phyloP scores from a whole-genome alignment of 2,329 filamentous ascomycete species.

The Fusarium hainanense region DNA sequence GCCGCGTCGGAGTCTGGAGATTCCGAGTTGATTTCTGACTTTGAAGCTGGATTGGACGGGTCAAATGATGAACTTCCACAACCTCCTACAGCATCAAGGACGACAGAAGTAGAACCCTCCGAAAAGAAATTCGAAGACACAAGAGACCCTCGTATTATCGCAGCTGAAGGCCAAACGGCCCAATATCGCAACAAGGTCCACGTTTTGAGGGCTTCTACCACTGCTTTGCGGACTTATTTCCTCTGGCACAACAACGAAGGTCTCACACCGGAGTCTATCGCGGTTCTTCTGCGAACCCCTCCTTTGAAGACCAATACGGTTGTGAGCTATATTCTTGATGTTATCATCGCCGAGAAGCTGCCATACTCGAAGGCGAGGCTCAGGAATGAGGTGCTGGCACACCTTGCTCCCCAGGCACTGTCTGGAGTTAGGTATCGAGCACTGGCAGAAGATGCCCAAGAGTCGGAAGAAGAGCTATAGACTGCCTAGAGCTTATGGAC shows the following conservation, averaged over 20 bases:
- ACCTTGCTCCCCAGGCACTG: constrained; percentile 43
- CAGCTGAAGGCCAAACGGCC: constrained; percentile 55
- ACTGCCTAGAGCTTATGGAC: neutral
- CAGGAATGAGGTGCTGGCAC: constrained; percentile 56
- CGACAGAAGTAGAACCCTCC: neutral
- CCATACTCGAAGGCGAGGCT: constrained; percentile 61
- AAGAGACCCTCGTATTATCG: constrained; percentile 56
- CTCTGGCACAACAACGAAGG: constrained; percentile 69
- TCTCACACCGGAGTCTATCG: constrained; percentile 62
- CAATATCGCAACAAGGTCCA: constrained; percentile 52
- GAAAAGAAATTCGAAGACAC: neutral
- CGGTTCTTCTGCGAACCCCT: constrained; percentile 67
- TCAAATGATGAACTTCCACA: neutral
- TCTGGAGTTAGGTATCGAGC: constrained; percentile 42
- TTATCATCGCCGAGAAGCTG: constrained; percentile 62
- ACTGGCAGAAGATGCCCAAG: constrained; percentile 39
- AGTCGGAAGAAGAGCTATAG: constrained; percentile 1
- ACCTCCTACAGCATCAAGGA: neutral
- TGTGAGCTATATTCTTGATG: constrained; percentile 67
- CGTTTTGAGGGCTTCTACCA: constrained; percentile 39
- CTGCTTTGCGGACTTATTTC: constrained; percentile 68
- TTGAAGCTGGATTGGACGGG: constrained; percentile 17
- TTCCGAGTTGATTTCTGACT: constrained; percentile 15
- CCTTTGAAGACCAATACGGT: constrained; percentile 69
- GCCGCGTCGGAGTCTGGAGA: constrained; percentile 45